phyloP scores from a whole-genome alignment of 257 asterid species.

The Lycium ferocissimum region DNA sequence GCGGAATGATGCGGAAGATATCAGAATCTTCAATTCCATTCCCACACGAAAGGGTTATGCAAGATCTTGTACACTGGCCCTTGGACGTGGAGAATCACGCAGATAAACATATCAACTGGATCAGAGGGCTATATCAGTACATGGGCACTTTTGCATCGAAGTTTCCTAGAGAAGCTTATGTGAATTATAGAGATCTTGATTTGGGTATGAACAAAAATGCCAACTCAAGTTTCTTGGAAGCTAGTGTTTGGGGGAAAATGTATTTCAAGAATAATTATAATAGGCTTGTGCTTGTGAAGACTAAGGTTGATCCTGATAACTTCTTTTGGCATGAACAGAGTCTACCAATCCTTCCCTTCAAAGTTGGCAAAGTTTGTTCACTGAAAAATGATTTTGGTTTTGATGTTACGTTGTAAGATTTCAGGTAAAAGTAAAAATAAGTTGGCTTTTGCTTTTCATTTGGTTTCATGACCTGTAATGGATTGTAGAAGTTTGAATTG shows the following conservation, averaged over 20 bases:
- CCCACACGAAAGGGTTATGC: conserved; percentile 39
- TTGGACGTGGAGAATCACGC: conserved; percentile 26
- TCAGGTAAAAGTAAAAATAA: not conserved
- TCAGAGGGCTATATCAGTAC: conserved; percentile 35
- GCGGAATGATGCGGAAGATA: conserved; percentile 41
- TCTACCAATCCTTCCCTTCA: conserved; percentile 30
- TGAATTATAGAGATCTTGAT: conserved; percentile 48
- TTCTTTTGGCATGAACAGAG: conserved; percentile 46
- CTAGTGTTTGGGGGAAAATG: conserved; percentile 39
- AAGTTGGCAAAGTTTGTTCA: not conserved
- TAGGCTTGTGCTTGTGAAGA: conserved; percentile 38
- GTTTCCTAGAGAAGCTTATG: conserved; percentile 44
- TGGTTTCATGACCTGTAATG: conserved; percentile 19
- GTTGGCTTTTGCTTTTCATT: conserved; percentile 11
- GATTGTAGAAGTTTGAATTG: not conserved
- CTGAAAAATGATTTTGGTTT: conserved; percentile 5
- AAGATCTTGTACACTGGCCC: conserved; percentile 36
- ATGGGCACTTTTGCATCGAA: conserved; percentile 39
- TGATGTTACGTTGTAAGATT: not conserved
- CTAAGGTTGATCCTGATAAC: conserved; percentile 41
- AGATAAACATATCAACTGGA: conserved; percentile 30
- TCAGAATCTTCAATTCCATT: conserved; percentile 43
- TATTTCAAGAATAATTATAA: conserved; percentile 39
- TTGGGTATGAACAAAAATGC: conserved; percentile 32
- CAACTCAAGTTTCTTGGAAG: conserved; percentile 30